A percentile compares a stretch with the other conserved stretches of the same genome.
phyloP scores from a whole-genome alignment of 148 eudicot species.

The Amaranthus hypochondriacus region DNA sequence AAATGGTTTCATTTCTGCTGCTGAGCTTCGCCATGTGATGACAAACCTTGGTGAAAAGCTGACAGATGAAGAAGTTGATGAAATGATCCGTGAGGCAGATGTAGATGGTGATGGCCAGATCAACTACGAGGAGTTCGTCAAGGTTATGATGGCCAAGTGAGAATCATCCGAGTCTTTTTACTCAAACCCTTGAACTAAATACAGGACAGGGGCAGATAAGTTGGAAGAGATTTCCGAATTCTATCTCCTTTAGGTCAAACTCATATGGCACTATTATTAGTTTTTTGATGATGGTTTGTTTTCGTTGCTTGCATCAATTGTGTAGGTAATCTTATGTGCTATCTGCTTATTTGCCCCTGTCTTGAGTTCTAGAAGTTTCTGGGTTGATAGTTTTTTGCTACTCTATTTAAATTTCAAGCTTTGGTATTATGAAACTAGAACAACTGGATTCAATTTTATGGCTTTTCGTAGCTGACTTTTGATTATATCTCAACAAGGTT shows the following conservation, averaged over 20 bases:
- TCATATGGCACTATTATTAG: slow-evolving; percentile 28
- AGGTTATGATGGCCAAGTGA: slow-evolving; percentile 49
- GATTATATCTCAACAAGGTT: slow-evolving; percentile 6
- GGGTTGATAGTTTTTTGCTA: slow-evolving; percentile 23
- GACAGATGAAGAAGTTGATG: slow-evolving; percentile 41
- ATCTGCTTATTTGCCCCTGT: slow-evolving; percentile 17
- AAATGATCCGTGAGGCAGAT: slow-evolving; percentile 49
- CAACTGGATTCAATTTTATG: slow-evolving; percentile 24
- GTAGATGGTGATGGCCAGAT: slow-evolving; percentile 49
- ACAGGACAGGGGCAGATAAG: slow-evolving; percentile 26
- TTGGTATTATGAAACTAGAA: slow-evolving; percentile 24
- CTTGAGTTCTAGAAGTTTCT: slow-evolving; percentile 21
- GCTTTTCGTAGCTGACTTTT: slow-evolving; percentile 22
- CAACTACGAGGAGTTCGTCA: slow-evolving; percentile 44
- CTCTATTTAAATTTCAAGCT: slow-evolving; percentile 13
- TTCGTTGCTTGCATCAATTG: slow-evolving; percentile 24
- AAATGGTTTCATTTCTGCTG: slow-evolving; percentile 43
- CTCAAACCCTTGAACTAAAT: slow-evolving; percentile 11
- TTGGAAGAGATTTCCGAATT: slow-evolving; percentile 23
- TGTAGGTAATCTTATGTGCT: slow-evolving; percentile 25
- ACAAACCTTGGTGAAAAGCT: slow-evolving; percentile 45
- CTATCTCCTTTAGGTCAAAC: slow-evolving; percentile 24
- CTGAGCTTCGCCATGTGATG: slow-evolving; percentile 46
- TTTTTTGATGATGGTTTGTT: slow-evolving; percentile 6
- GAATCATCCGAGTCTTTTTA: slow-evolving; percentile 13